Conservation (phyloP, 768 basidiomycete species). For the Phylloporus arenicola region DNA sequence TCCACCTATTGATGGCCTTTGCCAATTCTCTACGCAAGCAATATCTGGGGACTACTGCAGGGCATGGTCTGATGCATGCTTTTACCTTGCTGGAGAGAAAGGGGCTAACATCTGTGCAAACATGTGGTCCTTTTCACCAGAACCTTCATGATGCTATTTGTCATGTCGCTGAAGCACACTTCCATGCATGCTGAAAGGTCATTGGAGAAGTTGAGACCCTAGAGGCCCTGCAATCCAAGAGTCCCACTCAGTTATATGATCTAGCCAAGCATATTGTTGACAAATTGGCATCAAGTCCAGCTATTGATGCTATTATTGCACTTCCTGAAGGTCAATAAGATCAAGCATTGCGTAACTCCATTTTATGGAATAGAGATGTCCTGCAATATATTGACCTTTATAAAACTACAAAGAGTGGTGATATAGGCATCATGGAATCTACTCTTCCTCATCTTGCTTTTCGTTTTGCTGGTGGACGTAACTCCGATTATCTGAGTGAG, state of each 20-base stretch:
- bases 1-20: constrained; percentile 38
- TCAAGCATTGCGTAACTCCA: constrained; percentile 21
- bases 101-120: constrained; percentile 7
- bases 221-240: constrained; percentile 15
- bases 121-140: constrained; percentile 21
- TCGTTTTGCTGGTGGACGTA: background rate
- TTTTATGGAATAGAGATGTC: constrained; percentile 34
- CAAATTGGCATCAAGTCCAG: background rate
- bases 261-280: background rate
- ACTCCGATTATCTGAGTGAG: background rate
- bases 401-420: constrained; percentile 31
- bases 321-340: constrained; percentile 20
- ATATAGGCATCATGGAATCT: constrained; percentile 23
- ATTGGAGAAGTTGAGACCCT: constrained; percentile 23
- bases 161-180: constrained; percentile 35
- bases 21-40: constrained; percentile 39
- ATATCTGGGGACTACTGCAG: constrained; percentile 28
- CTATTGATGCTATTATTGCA: background rate
- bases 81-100: constrained; percentile 19
- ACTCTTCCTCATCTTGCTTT: constrained; percentile 10
- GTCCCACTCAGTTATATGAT: background rate
- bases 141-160: constrained; percentile 29
- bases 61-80: constrained; percentile 16
- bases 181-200: constrained; percentile 31
- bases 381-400: constrained; percentile 34